These are phyloP conservation scores for Kentomonas sorsogonicus DNA, from an alignment of 208 protist genomes.

Conservation along the genomic window DNA sequence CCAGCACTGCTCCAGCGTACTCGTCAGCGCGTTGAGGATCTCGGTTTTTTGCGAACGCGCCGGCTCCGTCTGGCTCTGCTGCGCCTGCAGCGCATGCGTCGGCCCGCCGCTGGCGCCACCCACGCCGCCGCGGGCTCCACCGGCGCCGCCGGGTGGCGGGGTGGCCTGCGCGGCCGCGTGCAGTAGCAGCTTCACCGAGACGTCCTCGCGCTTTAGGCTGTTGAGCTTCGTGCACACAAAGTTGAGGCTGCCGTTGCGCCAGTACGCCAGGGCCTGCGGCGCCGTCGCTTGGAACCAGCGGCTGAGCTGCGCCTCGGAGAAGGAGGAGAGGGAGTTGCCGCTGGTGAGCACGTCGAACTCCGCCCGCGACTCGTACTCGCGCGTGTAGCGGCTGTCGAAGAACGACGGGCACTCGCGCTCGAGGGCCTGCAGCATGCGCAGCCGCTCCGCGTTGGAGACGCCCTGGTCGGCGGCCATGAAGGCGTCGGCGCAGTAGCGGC, in stretches of 20 bases:
- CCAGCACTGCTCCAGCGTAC: slow-evolving; percentile 68
- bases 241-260: slow-evolving; percentile 68
- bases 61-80: slow-evolving; percentile 5
- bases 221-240: slow-evolving; percentile 75
- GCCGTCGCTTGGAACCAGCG: slow-evolving; percentile 61
- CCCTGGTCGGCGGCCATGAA: slow-evolving; percentile 48
- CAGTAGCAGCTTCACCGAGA: slow-evolving; percentile 73
- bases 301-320: slow-evolving; percentile 42
- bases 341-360: slow-evolving; percentile 58
- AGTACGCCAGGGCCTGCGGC: slow-evolving; percentile 56
- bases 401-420: slow-evolving; percentile 79
- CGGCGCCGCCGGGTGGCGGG: no score
- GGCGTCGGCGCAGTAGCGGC: slow-evolving; percentile 46
- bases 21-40: slow-evolving; percentile 43
- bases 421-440: slow-evolving; percentile 43
- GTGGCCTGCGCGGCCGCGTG: slow-evolving; percentile 71
- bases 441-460: slow-evolving; percentile 25
- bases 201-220: slow-evolving; percentile 56
- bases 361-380: slow-evolving; percentile 52
- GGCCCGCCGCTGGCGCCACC: slow-evolving; percentile 1
- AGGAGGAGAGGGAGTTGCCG: slow-evolving; percentile 28
- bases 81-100: no score
- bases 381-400: slow-evolving; percentile 60
- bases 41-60: slow-evolving; percentile 42
- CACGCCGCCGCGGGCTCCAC: no score